phyloP scores from a whole-genome alignment of 179 eudicot species.

The Kewa caespitosa region DNA sequence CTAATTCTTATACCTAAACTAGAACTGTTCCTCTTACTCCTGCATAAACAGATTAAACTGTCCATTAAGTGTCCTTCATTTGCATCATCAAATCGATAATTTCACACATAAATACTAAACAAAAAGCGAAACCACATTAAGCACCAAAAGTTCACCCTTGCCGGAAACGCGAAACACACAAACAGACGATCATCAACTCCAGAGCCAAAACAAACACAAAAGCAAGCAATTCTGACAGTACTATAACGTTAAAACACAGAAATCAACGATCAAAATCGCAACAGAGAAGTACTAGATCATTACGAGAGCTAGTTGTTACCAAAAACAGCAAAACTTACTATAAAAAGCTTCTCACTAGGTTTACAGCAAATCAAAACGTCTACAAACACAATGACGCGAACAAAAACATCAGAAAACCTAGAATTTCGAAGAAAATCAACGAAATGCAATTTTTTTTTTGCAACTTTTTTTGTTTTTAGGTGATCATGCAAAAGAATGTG shows the following conservation, averaged over 20 bases:
- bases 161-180: neutral
- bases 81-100: neutral
- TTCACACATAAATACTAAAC: neutral
- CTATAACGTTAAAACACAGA: neutral
- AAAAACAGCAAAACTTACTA: neutral
- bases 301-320: neutral
- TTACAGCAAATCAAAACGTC: neutral
- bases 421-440: neutral
- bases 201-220: constrained; percentile 1
- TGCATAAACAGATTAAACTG: neutral
- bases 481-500: neutral
- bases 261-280: neutral
- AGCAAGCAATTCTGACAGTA: neutral
- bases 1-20: neutral
- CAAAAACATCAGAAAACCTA: neutral
- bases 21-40: neutral
- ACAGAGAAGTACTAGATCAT: neutral
- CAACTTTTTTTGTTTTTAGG: too few species aligned
- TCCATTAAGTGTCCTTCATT: too few species aligned
- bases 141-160: neutral
- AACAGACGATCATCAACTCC: neutral
- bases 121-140: neutral
- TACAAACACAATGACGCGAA: neutral
- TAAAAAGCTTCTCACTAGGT: neutral
- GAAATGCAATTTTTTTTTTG: too few species aligned